phyloP scores from a whole-genome alignment of 1,139 yeast genomes.

The Scheffersomyces titani region DNA sequence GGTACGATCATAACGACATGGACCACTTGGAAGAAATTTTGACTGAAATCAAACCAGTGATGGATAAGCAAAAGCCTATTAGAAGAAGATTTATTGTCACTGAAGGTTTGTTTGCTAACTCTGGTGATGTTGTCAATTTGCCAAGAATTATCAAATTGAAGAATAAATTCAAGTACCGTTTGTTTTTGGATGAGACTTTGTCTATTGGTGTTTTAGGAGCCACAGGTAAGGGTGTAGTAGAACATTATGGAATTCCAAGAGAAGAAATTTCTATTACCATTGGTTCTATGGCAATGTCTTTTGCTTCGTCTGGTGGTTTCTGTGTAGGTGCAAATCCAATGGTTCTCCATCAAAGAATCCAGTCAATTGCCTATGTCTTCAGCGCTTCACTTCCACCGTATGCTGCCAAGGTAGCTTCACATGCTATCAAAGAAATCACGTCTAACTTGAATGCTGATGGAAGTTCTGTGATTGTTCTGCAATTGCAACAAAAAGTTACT shows the following conservation, averaged over 20 bases:
- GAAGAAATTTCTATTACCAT: conserved; percentile 77
- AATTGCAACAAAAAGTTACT: conserved; percentile 26
- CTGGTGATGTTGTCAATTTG: conserved; percentile 81
- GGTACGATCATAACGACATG: conserved; percentile 88
- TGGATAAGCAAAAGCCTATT: conserved; percentile 67
- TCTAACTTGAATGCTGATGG: conserved; percentile 35
- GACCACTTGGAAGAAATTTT: conserved; percentile 75
- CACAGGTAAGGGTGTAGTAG: conserved; percentile 84
- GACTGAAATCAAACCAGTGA: conserved; percentile 59
- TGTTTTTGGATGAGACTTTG: conserved; percentile 82
- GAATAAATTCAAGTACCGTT: conserved; percentile 77
- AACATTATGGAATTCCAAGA: conserved; percentile 65
- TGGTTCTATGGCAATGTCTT: conserved; percentile 80
- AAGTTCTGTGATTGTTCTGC: conserved; percentile 27
- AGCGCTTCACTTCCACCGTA: conserved; percentile 96
- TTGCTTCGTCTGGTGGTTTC: conserved; percentile 94
- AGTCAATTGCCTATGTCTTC: conserved; percentile 86
- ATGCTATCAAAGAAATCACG: conserved; percentile 49
- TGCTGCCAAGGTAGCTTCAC: conserved; percentile 73
- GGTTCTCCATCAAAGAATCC: conserved; percentile 91
- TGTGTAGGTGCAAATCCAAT: conserved; percentile 84
- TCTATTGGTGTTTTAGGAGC: conserved; percentile 86
- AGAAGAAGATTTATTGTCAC: conserved; percentile 89
- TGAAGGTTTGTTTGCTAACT: conserved; percentile 81
- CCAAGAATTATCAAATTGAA: conserved; percentile 72